Evolutionary conservation across 2,329 filamentous ascomycete genomes (phyloP).

Genomic region (Dothiorella sarmentorum): DNA sequence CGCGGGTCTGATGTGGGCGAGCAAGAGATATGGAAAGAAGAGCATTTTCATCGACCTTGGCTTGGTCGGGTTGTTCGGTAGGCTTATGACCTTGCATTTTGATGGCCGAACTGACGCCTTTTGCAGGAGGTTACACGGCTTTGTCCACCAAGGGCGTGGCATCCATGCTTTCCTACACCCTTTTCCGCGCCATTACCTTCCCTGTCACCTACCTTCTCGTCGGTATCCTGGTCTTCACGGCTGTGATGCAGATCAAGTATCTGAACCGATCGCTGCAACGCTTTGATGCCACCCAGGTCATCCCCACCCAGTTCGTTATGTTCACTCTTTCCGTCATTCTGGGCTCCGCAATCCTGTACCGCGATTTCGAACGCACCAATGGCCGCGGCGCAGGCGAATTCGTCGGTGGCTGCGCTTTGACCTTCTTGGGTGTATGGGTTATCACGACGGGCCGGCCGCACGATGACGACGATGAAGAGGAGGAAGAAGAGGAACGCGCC

Average conservation of each 20-base stretch:
- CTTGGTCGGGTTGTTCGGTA: constrained; percentile 89
- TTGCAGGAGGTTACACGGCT: constrained; percentile 87
- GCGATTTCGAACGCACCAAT: constrained; percentile 86
- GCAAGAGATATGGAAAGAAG: constrained; percentile 75
- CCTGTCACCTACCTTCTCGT: constrained; percentile 88
- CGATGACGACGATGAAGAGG: constrained; percentile 55
- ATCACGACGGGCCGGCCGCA: constrained; percentile 79
- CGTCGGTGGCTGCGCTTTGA: constrained; percentile 82
- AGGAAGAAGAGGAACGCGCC: not conserved
- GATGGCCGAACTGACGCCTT: constrained; percentile 22
- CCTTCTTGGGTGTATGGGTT: constrained; percentile 94
- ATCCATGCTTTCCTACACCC: constrained; percentile 85
- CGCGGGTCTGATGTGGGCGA: constrained; percentile 72
- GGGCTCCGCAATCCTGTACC: constrained; percentile 87
- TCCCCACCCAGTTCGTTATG: constrained; percentile 94
- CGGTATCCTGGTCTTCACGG: constrained; percentile 73
- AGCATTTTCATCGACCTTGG: constrained; percentile 91
- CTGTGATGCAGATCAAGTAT: constrained; percentile 95
- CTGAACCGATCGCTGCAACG: constrained; percentile 85
- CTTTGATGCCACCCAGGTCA: constrained; percentile 96
- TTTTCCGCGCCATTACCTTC: constrained; percentile 85
- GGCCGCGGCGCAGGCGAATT: constrained; percentile 75
- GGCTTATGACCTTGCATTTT: not conserved
- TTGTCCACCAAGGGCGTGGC: constrained; percentile 95
- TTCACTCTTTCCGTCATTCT: constrained; percentile 96